Percentiles rank a stretch among this genome's conserved stretches.
These are phyloP conservation scores for Fagopyrum esculentum DNA, from an alignment of 148 eudicot genomes.

Conservation along the genomic window DNA sequence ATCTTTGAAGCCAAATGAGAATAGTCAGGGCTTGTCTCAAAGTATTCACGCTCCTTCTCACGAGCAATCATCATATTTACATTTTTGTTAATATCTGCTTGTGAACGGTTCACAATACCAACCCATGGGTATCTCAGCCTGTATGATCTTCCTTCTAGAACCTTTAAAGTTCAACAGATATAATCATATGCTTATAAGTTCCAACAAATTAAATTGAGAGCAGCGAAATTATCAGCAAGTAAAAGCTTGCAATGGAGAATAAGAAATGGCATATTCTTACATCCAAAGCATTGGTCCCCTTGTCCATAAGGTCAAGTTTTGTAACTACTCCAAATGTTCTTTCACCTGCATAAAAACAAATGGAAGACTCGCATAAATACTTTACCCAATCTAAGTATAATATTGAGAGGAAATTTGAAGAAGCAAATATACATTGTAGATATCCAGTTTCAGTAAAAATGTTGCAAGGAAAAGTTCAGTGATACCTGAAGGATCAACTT, in stretches of 20 bases:
- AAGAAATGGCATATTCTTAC: slow-evolving; percentile 35
- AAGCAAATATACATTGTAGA: neutral
- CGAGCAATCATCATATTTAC: slow-evolving; percentile 89
- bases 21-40: slow-evolving; percentile 94
- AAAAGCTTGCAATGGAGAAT: neutral
- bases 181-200: slow-evolving; percentile 2
- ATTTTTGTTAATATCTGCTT: slow-evolving; percentile 97
- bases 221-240: neutral
- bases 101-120: slow-evolving; percentile 98
- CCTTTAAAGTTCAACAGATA: slow-evolving; percentile 33
- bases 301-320: slow-evolving; percentile 97
- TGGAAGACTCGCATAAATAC: neutral
- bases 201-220: neutral
- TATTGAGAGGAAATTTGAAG: neutral
- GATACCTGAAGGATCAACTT: slow-evolving; percentile 94
- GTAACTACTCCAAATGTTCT: slow-evolving; percentile 97
- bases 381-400: neutral
- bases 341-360: slow-evolving; percentile 48
- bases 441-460: neutral
- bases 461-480: slow-evolving; percentile 6
- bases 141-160: slow-evolving; percentile 96
- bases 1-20: slow-evolving; percentile 90
- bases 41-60: slow-evolving; percentile 83
- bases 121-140: slow-evolving; percentile 98
- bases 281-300: slow-evolving; percentile 91